Conservation (phyloP, 2,329 filamentous ascomycete genomes). For the Emergomyces pasteurianus region DNA sequence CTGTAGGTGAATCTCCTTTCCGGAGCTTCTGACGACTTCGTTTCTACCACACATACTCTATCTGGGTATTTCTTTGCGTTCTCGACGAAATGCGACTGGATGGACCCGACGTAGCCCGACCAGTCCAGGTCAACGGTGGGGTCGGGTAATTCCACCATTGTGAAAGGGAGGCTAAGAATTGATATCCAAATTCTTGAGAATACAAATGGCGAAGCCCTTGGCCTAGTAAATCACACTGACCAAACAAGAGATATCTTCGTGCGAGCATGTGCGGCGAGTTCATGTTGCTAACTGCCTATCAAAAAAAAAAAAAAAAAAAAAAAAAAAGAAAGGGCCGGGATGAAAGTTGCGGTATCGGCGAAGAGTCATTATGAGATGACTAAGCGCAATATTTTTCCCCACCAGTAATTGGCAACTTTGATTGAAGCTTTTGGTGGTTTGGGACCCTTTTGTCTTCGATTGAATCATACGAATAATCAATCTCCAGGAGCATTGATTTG, state of each 20-base stretch:
- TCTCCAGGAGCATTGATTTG: background rate
- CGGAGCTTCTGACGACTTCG: slow-evolving; percentile 39
- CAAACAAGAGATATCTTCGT: background rate
- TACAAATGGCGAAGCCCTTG: background rate
- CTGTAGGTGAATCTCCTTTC: slow-evolving; percentile 65
- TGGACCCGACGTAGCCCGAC: slow-evolving; percentile 31
- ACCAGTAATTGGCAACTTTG: background rate
- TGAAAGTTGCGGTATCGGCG: background rate
- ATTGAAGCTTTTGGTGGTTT: too few species aligned
- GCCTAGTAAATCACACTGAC: background rate
- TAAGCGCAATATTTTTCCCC: background rate
- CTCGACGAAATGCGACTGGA: slow-evolving; percentile 13
- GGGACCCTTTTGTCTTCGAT: too few species aligned
- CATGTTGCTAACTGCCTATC: background rate
- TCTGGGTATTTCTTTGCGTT: slow-evolving; percentile 55
- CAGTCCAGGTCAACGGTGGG: slow-evolving; percentile 34
- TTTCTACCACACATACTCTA: slow-evolving; percentile 56
- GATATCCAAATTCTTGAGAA: background rate
- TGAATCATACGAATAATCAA: background rate
- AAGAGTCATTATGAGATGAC: background rate
- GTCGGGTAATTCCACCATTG: slow-evolving; percentile 23
- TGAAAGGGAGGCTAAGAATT: background rate
- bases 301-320: background rate
- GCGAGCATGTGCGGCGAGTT: background rate
- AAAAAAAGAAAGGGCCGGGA: background rate